phyloP scores from a whole-genome alignment of 1,284 basidiomycete species.

The Ganoderma resinaceum region DNA sequence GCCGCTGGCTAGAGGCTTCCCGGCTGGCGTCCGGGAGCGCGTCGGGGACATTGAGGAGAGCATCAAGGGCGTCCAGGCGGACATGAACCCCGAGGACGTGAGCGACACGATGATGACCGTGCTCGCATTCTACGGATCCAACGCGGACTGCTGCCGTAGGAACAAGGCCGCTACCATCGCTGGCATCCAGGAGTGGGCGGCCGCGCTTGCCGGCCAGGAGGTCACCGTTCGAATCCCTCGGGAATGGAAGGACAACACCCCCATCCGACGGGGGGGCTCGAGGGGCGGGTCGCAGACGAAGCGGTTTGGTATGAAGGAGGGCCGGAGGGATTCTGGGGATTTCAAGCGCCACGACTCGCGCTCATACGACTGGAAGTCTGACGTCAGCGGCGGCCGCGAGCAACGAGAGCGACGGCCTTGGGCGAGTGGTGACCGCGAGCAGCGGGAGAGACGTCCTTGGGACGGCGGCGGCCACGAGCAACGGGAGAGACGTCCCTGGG shows the following conservation, averaged over 20 bases:
- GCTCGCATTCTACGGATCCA: constrained; percentile 80
- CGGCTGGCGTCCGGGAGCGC: constrained; percentile 18
- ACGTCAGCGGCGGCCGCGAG: background rate
- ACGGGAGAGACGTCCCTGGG: background rate
- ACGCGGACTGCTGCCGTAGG: constrained; percentile 57
- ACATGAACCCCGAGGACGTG: constrained; percentile 63
- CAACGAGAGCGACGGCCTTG: background rate
- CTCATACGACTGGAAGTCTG: constrained; percentile 2
- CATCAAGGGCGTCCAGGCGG: constrained; percentile 44
- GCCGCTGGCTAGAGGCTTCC: constrained; percentile 20
- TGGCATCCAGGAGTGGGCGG: constrained; percentile 74
- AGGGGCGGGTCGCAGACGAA: background rate
- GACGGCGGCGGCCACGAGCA: background rate
- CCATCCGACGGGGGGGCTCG: background rate
- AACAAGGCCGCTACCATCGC: constrained; percentile 58
- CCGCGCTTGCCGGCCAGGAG: constrained; percentile 31
- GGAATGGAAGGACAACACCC: background rate
- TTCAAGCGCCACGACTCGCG: constrained; percentile 7
- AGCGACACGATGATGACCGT: constrained; percentile 74
- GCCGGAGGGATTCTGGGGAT: background rate
- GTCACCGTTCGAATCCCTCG: constrained; percentile 19
- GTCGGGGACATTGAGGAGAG: constrained; percentile 28
- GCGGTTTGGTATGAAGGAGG: background rate
- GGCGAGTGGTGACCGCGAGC: too few relatives aligned
- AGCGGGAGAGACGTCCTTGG: background rate